These are phyloP conservation scores for Trypanosoma congolense DNA, from an alignment of 208 protist species.

Conservation along the genomic window DNA sequence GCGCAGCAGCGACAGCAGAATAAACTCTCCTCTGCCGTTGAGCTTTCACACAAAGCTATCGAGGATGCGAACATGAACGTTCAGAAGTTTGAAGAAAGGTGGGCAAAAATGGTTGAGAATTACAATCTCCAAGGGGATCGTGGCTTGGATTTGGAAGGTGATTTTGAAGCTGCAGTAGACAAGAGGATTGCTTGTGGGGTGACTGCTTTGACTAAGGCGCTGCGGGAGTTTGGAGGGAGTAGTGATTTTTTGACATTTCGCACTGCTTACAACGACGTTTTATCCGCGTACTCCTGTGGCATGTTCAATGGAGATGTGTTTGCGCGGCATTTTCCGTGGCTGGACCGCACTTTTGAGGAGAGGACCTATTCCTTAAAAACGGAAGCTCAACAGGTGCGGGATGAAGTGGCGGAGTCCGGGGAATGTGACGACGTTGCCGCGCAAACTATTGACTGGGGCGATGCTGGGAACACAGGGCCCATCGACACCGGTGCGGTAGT, in stretches of 20 bases:
- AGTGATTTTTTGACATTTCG: slow-evolving; percentile 25
- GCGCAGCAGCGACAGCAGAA: slow-evolving; percentile 55
- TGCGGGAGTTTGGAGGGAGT: slow-evolving; percentile 26
- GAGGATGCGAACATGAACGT: slow-evolving; percentile 40
- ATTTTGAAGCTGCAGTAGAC: slow-evolving; percentile 32
- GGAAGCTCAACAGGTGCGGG: background rate
- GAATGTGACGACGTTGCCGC: slow-evolving; percentile 14
- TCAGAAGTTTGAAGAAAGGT: slow-evolving; percentile 30
- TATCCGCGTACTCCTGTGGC: slow-evolving; percentile 26
- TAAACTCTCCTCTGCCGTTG: slow-evolving; percentile 30
- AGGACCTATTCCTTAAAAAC: slow-evolving; percentile 2
- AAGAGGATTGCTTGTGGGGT: slow-evolving; percentile 26
- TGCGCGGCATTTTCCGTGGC: slow-evolving; percentile 56
- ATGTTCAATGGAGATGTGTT: slow-evolving; percentile 32
- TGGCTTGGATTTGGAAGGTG: slow-evolving; percentile 8
- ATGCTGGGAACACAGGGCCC: slow-evolving; percentile 10
- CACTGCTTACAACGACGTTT: slow-evolving; percentile 31
- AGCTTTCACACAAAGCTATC: slow-evolving; percentile 49
- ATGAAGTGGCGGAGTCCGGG: background rate
- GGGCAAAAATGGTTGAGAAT: slow-evolving; percentile 24
- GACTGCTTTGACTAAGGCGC: slow-evolving; percentile 19
- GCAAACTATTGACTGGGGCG: slow-evolving; percentile 64
- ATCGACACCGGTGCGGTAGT: slow-evolving; percentile 13
- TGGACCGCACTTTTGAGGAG: slow-evolving; percentile 29
- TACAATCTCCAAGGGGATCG: slow-evolving; percentile 27